Base-by-base conservation (phyloP, 176 grass and related monocot species). In the Lolium rigidum region DNA sequence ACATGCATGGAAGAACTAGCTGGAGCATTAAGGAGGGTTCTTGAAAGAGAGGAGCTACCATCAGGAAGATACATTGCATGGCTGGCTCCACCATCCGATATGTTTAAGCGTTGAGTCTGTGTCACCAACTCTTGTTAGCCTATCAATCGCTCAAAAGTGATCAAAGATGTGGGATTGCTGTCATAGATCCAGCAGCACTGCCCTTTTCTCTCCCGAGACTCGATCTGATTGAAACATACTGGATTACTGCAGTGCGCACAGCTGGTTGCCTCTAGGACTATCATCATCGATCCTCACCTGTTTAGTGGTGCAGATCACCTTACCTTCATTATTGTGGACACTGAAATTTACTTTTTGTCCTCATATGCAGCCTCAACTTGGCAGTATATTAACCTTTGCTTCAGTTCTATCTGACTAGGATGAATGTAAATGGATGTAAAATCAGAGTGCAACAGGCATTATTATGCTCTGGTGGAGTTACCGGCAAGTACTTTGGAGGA, bases 291-390 rank as follows among this genome's bases (percentile, higher is more conserved):
- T 14, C 75, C 31, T 24, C 68, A 31, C 49, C 57, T 74, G 58
- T 68, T 74, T 15, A 79, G 44, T 41, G 86, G 68, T 85, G 82
- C 90, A 51, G 61, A 83, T 88, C 90, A 77, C 77, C 82, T 70
- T 76, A 11, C 60, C 5, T 62, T 21, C 61, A 38, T 76, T 10
- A 77, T 91, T 51, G 76, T 46, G 77, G 51, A 35, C 81, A 43
- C 82, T 77, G 70, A 50, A 76, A 63, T 75, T 75, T 51, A 51
- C 72, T 35, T 72, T 82, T 81, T 82, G 86, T 85, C 76, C 50
- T 3, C 15, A 76, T 37, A 9, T 76, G 76, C 50, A 84, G 6
- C 26, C 76, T 84, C 81, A 20, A 16, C 67, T 49, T 80, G 68
- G 58, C 67, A 50, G 15, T 76, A 62, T 17, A 47, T 52, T 20